Evolutionary conservation across 768 basidiomycete species (phyloP).

Genomic region (Leccinum rimulosum): DNA sequence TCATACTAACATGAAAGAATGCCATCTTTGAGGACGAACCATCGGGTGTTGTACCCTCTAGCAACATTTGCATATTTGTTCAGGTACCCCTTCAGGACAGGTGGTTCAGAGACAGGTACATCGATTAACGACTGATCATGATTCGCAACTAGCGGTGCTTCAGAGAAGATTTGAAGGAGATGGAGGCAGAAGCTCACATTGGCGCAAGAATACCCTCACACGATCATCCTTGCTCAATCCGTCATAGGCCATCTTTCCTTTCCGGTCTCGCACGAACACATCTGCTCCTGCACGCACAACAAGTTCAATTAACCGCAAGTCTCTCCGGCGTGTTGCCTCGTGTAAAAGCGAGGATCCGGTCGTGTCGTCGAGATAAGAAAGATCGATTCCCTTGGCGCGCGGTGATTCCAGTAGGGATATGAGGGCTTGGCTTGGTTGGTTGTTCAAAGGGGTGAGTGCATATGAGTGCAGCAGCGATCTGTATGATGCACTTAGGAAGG

Average conservation of each 20-base stretch:
- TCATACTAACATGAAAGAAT: slow-evolving; percentile 71
- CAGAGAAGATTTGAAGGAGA: slow-evolving; percentile 1
- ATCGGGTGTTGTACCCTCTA: slow-evolving; percentile 82
- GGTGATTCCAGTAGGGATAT: slow-evolving; percentile 64
- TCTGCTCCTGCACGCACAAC: slow-evolving; percentile 84
- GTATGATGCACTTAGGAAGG: slow-evolving; percentile 71
- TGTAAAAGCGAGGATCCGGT: slow-evolving; percentile 80
- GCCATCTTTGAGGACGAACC: slow-evolving; percentile 90
- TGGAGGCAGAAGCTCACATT: slow-evolving; percentile 53
- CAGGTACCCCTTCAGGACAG: slow-evolving; percentile 69
- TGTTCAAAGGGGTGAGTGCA: slow-evolving; percentile 53
- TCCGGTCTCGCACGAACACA: slow-evolving; percentile 79
- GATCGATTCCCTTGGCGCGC: slow-evolving; percentile 66
- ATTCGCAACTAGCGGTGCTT: slow-evolving; percentile 58
- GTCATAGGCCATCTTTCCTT: slow-evolving; percentile 67
- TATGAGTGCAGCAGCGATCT: slow-evolving; percentile 72
- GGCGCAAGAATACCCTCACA: slow-evolving; percentile 77
- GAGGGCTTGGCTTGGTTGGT: slow-evolving; percentile 44
- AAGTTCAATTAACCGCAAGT: slow-evolving; percentile 80
- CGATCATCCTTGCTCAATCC: slow-evolving; percentile 76
- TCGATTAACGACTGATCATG: slow-evolving; percentile 72
- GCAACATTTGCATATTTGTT: slow-evolving; percentile 95
- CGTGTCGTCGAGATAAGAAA: slow-evolving; percentile 77
- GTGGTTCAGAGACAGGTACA: slow-evolving; percentile 48
- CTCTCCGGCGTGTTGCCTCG: slow-evolving; percentile 80